Evolutionary conservation across 345 rosid species (phyloP).

Genomic region (Ceriops tagal): DNA sequence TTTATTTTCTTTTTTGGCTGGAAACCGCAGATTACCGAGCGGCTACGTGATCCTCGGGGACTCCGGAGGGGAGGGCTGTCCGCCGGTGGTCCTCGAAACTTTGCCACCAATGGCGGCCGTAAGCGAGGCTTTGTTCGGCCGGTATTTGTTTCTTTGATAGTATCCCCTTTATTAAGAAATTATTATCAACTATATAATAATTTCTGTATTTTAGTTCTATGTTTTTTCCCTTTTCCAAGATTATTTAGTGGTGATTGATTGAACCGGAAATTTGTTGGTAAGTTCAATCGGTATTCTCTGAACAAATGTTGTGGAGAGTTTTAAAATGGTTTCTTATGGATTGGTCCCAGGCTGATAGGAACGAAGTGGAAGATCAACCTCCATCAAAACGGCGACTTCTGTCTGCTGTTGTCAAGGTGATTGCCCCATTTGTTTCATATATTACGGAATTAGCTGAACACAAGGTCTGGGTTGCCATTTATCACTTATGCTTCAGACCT

Average conservation of each 20-base stretch:
- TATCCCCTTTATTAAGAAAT: not conserved
- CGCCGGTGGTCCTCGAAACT: conserved; percentile 52
- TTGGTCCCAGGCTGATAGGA: conserved; percentile 62
- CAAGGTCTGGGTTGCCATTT: too few species aligned
- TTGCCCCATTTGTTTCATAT: not conserved
- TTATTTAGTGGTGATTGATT: too few species aligned
- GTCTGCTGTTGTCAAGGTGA: conserved; percentile 92
- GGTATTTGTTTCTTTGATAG: conserved; percentile 27
- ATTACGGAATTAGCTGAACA: too few species aligned
- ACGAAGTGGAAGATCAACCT: conserved; percentile 69
- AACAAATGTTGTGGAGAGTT: not conserved
- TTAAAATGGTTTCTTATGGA: not conserved
- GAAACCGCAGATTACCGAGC: conserved; percentile 63
- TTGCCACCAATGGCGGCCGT: conserved; percentile 54
- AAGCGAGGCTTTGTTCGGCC: conserved; percentile 61
- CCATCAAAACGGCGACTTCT: conserved; percentile 80
- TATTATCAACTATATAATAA: not conserved
- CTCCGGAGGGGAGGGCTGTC: conserved; percentile 73
- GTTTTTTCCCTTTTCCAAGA: not conserved
- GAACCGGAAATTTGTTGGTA: too few species aligned
- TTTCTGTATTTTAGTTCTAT: not conserved
- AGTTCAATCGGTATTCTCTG: not conserved
- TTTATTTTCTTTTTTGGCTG: not conserved
- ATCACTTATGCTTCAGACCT: too few species aligned
- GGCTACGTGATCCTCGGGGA: conserved; percentile 92